These are phyloP conservation scores for Anacardium occidentale DNA, from an alignment of 345 rosid species.

Conservation along the genomic window DNA sequence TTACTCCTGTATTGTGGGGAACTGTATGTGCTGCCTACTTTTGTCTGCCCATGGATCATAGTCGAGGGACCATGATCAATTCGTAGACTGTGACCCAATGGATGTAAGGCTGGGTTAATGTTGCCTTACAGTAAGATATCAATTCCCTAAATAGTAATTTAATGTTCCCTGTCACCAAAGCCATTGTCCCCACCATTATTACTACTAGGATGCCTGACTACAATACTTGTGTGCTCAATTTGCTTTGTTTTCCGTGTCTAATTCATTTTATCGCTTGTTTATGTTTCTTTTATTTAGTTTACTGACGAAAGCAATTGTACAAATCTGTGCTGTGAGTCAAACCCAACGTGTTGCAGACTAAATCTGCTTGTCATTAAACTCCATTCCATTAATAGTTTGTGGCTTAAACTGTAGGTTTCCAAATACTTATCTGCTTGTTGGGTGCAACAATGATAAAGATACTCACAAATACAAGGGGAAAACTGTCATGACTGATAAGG, in stretches of 20 bases:
- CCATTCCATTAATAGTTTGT: not conserved
- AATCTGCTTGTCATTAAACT: not conserved
- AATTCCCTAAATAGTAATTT: not conserved
- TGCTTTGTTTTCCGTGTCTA: not conserved
- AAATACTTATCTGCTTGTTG: slow-evolving; percentile 59
- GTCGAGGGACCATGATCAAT: too few relatives aligned
- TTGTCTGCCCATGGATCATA: too few relatives aligned
- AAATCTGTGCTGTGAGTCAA: not conserved
- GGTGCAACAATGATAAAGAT: slow-evolving; percentile 64
- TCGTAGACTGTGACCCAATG: too few relatives aligned
- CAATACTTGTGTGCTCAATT: not conserved
- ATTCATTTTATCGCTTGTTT: not conserved
- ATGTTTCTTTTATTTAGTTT: not conserved
- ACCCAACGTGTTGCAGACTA: not conserved
- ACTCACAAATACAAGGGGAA: slow-evolving; percentile 67
- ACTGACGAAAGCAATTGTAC: not conserved
- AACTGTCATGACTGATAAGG: slow-evolving; percentile 69
- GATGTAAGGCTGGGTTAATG: too few relatives aligned
- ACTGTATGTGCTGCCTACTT: too few relatives aligned
- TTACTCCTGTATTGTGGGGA: too few relatives aligned
- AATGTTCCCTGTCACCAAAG: not conserved
- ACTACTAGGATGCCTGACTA: not conserved
- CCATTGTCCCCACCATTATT: too few relatives aligned
- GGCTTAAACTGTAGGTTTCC: slow-evolving; percentile 47
- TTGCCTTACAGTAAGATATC: too few relatives aligned